Conservation (phyloP, 1,284 basidiomycete genomes). For the Ceratobasidium sp. region DNA sequence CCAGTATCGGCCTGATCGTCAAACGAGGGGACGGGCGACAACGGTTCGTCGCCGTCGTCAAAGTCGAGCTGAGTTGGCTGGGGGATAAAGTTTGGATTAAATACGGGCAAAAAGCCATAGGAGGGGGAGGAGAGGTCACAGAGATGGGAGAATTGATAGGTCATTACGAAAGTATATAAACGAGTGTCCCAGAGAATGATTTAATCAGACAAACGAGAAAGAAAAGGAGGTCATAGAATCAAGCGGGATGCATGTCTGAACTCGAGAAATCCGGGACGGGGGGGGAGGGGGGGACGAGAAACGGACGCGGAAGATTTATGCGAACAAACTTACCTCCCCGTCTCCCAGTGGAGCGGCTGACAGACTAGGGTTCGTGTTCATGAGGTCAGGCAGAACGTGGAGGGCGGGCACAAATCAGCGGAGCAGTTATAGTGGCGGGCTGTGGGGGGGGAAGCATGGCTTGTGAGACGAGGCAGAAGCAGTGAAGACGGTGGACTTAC, state of each 20-base stretch:
- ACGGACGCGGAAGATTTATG: neutral
- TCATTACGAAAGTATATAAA: constrained; percentile 22
- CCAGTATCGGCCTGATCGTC: neutral
- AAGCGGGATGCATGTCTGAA: constrained; percentile 36
- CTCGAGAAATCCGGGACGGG: constrained; percentile 18
- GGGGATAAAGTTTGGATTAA: neutral
- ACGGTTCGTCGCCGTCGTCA: constrained; percentile 30
- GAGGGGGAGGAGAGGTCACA: constrained; percentile 9
- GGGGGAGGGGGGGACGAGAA: neutral
- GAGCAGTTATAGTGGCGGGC: constrained; percentile 38
- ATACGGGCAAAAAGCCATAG: constrained; percentile 3
- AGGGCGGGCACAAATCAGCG: constrained; percentile 12
- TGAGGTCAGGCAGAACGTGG: constrained; percentile 20
- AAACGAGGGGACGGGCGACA: constrained; percentile 30
- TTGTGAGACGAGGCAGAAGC: constrained; percentile 8
- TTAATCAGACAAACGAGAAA: constrained; percentile 32
- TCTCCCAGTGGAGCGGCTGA: constrained; percentile 24
- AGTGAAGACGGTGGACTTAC: constrained; percentile 37
- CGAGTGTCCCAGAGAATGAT: constrained; percentile 29
- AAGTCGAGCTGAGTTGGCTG: constrained; percentile 19
- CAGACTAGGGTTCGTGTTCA: constrained; percentile 14
- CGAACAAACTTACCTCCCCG: constrained; percentile 17
- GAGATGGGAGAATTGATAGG: constrained; percentile 18
- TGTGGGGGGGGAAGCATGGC: constrained; percentile 29
- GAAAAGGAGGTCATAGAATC: constrained; percentile 24